Conservation (phyloP, 805 yeast species). For the Cyberlindnera euphorbiiphila region DNA sequence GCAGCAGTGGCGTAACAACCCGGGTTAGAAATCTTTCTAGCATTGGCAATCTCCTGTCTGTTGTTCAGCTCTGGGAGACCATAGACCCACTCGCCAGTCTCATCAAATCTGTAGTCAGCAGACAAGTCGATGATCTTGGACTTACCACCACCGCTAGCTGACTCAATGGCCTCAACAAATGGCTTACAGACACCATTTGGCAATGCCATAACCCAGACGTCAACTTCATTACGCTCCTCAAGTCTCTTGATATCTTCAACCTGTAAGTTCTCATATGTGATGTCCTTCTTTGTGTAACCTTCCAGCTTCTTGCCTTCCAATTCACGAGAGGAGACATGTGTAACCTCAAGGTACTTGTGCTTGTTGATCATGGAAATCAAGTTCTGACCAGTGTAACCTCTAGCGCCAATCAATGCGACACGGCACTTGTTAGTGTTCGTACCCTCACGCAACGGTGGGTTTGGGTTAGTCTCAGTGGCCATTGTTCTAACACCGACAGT, state of each 20-base stretch:
- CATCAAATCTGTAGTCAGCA: slow-evolving; percentile 95
- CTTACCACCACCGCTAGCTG: slow-evolving; percentile 54
- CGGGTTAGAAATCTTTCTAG: slow-evolving; percentile 88
- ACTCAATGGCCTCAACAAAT: slow-evolving; percentile 75
- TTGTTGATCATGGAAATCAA: slow-evolving; percentile 79
- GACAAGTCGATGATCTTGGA: slow-evolving; percentile 88
- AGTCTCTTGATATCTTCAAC: slow-evolving; percentile 78
- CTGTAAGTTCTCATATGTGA: slow-evolving; percentile 80
- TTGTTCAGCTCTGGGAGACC: slow-evolving; percentile 91
- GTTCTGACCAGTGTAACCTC: slow-evolving; percentile 97
- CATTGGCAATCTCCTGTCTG: slow-evolving; percentile 60
- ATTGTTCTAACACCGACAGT: slow-evolving; percentile 28
- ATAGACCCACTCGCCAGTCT: slow-evolving; percentile 82
- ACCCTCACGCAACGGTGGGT: slow-evolving; percentile 68
- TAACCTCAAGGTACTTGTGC: slow-evolving; percentile 83
- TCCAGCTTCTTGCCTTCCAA: slow-evolving; percentile 79
- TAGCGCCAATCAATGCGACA: slow-evolving; percentile 95
- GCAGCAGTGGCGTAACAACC: slow-evolving; percentile 99
- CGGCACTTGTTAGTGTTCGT: slow-evolving; percentile 57
- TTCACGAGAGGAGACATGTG: slow-evolving; percentile 96
- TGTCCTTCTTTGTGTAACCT: slow-evolving; percentile 80
- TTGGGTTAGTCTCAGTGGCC: slow-evolving; percentile 50
- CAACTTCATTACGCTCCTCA: slow-evolving; percentile 76
- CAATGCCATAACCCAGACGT: slow-evolving; percentile 98
- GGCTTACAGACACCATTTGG: slow-evolving; percentile 97